Evolutionary conservation across 345 rosid species (phyloP), one percentile per base, ranked within the genome.

Genomic region (Boechera divaricarpa): DNA sequence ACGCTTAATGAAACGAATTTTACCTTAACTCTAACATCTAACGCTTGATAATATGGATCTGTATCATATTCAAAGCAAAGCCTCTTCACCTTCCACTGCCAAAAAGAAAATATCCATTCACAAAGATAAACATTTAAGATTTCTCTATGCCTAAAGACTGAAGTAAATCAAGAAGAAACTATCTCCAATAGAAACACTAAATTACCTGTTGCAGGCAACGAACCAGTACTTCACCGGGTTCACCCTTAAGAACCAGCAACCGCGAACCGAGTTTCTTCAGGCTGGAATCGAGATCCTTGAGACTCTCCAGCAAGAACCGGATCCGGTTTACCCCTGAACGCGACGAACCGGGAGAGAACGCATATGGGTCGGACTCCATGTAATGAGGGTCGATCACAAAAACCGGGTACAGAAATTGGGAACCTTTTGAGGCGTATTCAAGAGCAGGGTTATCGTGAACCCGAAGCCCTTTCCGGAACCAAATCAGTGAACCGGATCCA

Each of bases 371-470:
- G 3, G 90, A 88, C 18, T 85, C 76, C 98, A 90, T 92, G 86
- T 87, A 94, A 75, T 85, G 95, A 51, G 93, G 97, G 83, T 92
- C 97, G 60, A 94, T 85, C 41, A 92, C 92, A 73, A 92, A 92
- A 36, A 94, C 86, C 59, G 97, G 98, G 72, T 88, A 94, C 36
- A 94, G 70, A 36, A 72, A 77, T 5, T 28, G 31, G 45, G 92
- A 71, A 4, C 80, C 83, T 31, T 74, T 84, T 5, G 91, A 81
- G 45, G 98, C 95, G 74, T 80, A 80, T 54, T 83, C 82, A 32
- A 94, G 86, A 38, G 97, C 97, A 49, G 98, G 97, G 80, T 94
- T 94, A 81, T 94, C 97, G 82, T 94, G 98, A 80, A 94, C 41
- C 63, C 97, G 89, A 13, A 94, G 93, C 9, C 95, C 98, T 82